phyloP scores from a whole-genome alignment of 2,329 filamentous ascomycete genomes.

The Penicillium sp. region DNA sequence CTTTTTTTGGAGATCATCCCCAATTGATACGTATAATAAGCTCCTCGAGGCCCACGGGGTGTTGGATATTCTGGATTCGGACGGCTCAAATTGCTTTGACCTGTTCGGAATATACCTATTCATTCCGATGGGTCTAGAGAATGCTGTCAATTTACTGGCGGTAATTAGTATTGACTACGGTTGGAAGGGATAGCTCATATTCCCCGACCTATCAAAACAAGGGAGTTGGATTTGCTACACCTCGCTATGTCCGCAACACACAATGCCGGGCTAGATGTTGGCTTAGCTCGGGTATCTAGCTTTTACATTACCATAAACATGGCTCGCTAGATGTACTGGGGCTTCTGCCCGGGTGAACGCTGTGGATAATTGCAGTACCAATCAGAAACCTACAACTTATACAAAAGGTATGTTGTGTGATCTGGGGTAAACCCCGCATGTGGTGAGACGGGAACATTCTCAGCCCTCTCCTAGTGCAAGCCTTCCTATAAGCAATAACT shows the following conservation, averaged over 20 bases:
- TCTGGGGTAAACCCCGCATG: background rate
- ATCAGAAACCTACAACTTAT: background rate
- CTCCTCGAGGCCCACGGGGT: no score
- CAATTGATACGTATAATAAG: background rate
- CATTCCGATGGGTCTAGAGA: no score
- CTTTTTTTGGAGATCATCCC: no score
- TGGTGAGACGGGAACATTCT: background rate
- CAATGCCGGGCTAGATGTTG: constrained; percentile 15
- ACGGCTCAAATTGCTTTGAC: no score
- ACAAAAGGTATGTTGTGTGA: background rate
- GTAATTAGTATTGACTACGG: background rate
- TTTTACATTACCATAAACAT: background rate
- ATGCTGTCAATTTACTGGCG: no score
- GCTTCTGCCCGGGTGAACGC: background rate
- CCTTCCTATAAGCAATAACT: background rate
- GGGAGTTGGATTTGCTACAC: constrained; percentile 30
- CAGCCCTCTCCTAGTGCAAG: background rate
- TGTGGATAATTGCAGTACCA: background rate
- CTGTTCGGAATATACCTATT: no score
- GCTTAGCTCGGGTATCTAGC: constrained; percentile 6
- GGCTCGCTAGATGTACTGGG: background rate
- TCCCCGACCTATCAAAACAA: constrained; percentile 15
- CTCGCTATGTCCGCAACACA: constrained; percentile 20
- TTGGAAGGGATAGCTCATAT: background rate
- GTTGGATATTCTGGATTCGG: no score